Base-by-base conservation (phyloP, 2,329 filamentous ascomycete genomes). In the Aspergillus ustus region DNA sequence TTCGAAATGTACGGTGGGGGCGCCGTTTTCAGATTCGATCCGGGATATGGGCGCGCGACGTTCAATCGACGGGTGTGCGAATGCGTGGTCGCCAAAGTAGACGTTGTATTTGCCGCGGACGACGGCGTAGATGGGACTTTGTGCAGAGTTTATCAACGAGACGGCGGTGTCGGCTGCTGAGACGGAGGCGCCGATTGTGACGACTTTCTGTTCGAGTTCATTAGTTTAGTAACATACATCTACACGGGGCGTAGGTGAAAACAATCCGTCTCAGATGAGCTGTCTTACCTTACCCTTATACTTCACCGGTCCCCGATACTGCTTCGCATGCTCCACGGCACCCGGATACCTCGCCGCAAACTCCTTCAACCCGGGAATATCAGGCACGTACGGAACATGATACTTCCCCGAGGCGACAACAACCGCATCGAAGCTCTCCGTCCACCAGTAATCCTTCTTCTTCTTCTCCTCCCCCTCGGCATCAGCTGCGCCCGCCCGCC, bases 181-280 rank as follows among this genome's bases (percentile, higher is more conserved):
- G 3, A 89, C 87, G 0, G 85, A 88, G 1, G 85, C 87, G 3
- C 88, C 87, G 1, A 90, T 85, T 0, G 88, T 81, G 0, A 90
- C 77, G 0, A 89, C 84, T 61, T 77, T 81, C 84, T 87, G 46
- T n/a, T 17, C 1, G 25, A 25, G 2, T 25, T 25, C 25, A 25
- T 25, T 25, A 25, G n/a, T 20, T 28, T 22, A 40, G 60, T 34
- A 60, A 34, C 19, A 31, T 28, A 1, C 8, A 17, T 20, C 2
- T 6, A 31, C 8, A 15, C 3, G 25, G 7, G 25, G 8, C 29
- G 7, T 17, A 25, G 25, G 20, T 17, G 22, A n/a, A 31, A 31
- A 31, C 7, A 7, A 28, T 15, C 15, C 9, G 37, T 7, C 5
- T 13, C 20, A 0, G 11, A 28, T 1, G 37, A 3, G 2, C 7